These are phyloP conservation scores for Penicillium italicum DNA, from an alignment of 2,329 filamentous ascomycete genomes.

Conservation along the genomic window DNA sequence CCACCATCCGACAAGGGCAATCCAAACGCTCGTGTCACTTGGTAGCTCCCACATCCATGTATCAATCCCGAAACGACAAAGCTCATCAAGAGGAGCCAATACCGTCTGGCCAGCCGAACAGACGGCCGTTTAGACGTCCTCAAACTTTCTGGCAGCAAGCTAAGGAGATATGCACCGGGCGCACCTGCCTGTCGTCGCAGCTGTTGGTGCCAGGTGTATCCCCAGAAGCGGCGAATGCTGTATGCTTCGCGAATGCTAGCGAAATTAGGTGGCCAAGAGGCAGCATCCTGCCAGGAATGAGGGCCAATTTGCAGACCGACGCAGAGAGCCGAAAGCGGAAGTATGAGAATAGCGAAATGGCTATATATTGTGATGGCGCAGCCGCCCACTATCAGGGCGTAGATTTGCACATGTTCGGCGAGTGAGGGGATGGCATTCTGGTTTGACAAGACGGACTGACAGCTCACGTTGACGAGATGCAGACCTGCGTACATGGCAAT, in stretches of 20 bases:
- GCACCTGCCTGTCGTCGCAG: slow-evolving; percentile 5
- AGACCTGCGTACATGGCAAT: not conserved
- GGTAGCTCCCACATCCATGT: not conserved
- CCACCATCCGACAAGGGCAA: not conserved
- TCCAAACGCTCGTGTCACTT: not conserved
- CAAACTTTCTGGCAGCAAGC: not conserved
- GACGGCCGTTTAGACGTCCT: not conserved
- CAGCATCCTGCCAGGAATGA: not conserved
- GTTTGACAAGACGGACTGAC: not conserved
- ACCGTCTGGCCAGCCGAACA: not conserved
- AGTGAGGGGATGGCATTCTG: not conserved
- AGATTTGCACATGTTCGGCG: not conserved
- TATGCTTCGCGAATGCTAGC: not conserved
- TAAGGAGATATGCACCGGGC: not conserved
- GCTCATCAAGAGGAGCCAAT: not conserved
- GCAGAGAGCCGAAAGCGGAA: not conserved
- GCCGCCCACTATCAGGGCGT: not conserved
- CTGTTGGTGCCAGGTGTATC: not conserved
- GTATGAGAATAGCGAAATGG: not conserved
- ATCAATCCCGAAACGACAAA: not conserved
- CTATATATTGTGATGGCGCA: not conserved
- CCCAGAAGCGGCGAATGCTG: slow-evolving; percentile 3
- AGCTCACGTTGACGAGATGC: not conserved
- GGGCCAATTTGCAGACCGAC: not conserved
- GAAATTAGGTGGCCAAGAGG: not conserved